phyloP scores from a whole-genome alignment of 306 rosid genomes.

The Luffa aegyptiaca region DNA sequence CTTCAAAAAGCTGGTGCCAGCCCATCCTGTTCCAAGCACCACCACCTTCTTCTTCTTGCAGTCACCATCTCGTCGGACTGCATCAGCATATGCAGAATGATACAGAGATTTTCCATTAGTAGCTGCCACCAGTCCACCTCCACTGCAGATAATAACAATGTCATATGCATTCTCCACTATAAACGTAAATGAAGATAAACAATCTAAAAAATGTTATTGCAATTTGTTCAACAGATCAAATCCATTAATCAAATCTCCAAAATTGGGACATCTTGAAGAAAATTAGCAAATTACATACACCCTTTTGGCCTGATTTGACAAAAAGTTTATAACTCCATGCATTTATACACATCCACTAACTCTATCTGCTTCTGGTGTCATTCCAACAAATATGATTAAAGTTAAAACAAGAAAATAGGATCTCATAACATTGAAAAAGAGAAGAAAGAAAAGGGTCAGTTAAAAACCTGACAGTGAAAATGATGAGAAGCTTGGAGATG shows the following conservation, averaged over 20 bases:
- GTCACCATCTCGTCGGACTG: background rate
- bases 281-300: background rate
- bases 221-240: background rate
- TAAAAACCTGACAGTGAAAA: slow-evolving; percentile 39
- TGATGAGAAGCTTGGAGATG: slow-evolving; percentile 30
- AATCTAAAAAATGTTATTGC: background rate
- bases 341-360: background rate
- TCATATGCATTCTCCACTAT: background rate
- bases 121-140: slow-evolving; percentile 48
- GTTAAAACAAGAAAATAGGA: background rate
- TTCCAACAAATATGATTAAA: background rate
- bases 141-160: slow-evolving; percentile 27
- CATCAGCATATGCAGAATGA: slow-evolving; percentile 20
- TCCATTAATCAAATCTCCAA: background rate
- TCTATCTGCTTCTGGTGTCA: background rate
- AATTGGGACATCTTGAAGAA: background rate
- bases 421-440: background rate
- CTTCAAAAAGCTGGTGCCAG: slow-evolving; percentile 64
- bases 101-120: slow-evolving; percentile 19
- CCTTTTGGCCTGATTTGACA: background rate
- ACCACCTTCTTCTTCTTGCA: slow-evolving; percentile 53
- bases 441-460: background rate
- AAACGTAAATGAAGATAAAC: background rate
- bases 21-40: slow-evolving; percentile 92
- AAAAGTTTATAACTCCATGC: background rate